Evolutionary conservation across 805 yeast genomes (phyloP).

Genomic region (Wickerhamiella vanderwaltii): DNA sequence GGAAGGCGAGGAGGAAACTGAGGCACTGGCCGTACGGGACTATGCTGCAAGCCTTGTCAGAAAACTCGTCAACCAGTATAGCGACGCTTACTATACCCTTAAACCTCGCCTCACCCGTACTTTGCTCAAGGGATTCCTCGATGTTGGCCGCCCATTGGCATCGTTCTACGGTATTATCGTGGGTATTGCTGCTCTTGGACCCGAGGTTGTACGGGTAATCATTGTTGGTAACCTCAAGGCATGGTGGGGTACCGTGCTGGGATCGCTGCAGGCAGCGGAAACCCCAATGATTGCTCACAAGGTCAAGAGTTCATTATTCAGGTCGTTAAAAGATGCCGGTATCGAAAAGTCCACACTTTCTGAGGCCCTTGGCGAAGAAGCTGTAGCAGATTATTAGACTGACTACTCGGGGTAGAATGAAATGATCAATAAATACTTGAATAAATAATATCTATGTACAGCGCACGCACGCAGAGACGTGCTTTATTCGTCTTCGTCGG

Average conservation of each 20-base stretch:
- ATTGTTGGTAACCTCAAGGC: constrained; percentile 71
- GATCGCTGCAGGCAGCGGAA: constrained; percentile 28
- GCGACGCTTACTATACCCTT: constrained; percentile 74
- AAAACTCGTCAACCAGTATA: constrained; percentile 66
- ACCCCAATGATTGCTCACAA: constrained; percentile 18
- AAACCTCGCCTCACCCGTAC: constrained; percentile 93
- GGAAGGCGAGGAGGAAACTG: constrained; percentile 2
- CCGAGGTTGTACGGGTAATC: constrained; percentile 75
- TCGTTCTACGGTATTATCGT: constrained; percentile 85
- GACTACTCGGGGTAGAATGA: too few relatives aligned
- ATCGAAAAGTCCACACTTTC: constrained; percentile 34
- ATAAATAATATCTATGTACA: too few relatives aligned
- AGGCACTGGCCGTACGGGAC: constrained; percentile 55
- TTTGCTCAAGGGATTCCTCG: constrained; percentile 77
- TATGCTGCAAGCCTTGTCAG: constrained; percentile 75
- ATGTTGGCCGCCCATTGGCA: constrained; percentile 69
- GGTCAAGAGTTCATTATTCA: constrained; percentile 18
- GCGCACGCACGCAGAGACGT: too few relatives aligned
- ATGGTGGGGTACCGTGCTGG: constrained; percentile 49
- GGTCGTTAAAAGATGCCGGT: constrained; percentile 24
- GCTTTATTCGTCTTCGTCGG: constrained; percentile 22
- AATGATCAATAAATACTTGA: too few relatives aligned
- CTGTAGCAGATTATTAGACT: too few relatives aligned
- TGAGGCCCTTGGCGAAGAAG: constrained; percentile 48
- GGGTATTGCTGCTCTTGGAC: constrained; percentile 74